Percentiles rank a stretch among this genome's conserved stretches.
phyloP scores from a whole-genome alignment of 768 basidiomycete species.

The Russula virescens region DNA sequence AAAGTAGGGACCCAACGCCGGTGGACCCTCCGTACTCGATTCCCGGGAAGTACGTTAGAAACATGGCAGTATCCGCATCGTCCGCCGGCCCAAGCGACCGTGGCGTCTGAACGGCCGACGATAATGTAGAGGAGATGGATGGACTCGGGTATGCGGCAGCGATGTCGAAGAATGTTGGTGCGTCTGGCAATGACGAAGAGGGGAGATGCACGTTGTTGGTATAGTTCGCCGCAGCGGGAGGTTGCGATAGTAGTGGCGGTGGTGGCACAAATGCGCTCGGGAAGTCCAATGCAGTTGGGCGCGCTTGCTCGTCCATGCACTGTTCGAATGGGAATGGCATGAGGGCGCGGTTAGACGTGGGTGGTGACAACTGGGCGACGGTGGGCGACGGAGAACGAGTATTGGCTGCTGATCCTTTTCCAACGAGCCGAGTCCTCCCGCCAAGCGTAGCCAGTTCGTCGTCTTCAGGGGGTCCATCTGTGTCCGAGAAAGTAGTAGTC shows the following conservation, averaged over 20 bases:
- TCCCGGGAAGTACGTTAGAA: constrained; percentile 19
- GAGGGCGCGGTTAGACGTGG: constrained; percentile 60
- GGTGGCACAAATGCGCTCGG: constrained; percentile 51
- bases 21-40: constrained; percentile 16
- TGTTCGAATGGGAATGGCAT: constrained; percentile 64
- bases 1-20: constrained; percentile 6
- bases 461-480: constrained; percentile 49
- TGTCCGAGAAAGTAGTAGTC: constrained; percentile 33
- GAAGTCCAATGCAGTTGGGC: constrained; percentile 62
- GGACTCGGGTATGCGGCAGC: constrained; percentile 19
- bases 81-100: not conserved
- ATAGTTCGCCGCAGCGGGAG: constrained; percentile 3
- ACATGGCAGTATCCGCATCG: constrained; percentile 12
- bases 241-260: constrained; percentile 8
- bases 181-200: constrained; percentile 4
- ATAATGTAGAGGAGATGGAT: constrained; percentile 6
- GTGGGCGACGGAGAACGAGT: constrained; percentile 31
- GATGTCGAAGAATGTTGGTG: constrained; percentile 16
- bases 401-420: constrained; percentile 50
- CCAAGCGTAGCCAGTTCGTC: constrained; percentile 57
- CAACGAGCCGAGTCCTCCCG: constrained; percentile 59
- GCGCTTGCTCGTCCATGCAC: constrained; percentile 43
- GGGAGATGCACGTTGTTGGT: constrained; percentile 1
- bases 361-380: constrained; percentile 56
- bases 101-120: constrained; percentile 14